phyloP scores from a whole-genome alignment of 2,329 filamentous ascomycete genomes.

The Aspergillus sergii region DNA sequence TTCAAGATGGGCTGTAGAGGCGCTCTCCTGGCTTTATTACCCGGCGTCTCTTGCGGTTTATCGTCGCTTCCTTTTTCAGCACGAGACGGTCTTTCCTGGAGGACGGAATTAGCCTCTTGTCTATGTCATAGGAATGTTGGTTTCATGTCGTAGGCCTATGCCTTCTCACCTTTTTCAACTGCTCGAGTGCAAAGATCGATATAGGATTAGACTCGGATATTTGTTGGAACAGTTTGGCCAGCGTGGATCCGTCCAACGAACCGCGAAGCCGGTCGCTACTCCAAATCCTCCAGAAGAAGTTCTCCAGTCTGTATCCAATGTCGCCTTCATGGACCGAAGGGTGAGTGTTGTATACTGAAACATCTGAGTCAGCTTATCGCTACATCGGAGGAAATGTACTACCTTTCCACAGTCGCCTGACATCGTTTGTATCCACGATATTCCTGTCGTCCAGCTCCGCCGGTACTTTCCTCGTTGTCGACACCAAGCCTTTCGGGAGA shows the following conservation, averaged over 20 bases:
- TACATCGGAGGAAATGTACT: constrained; percentile 18
- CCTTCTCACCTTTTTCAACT: constrained; percentile 17
- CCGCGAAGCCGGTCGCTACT: constrained; percentile 41
- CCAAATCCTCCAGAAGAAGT: constrained; percentile 58
- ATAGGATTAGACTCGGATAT: constrained; percentile 42
- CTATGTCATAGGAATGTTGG: not conserved
- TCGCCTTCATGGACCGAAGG: constrained; percentile 45
- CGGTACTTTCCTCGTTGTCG: constrained; percentile 40
- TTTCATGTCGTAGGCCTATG: too few relatives aligned
- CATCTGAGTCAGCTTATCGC: constrained; percentile 12
- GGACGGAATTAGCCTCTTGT: not conserved
- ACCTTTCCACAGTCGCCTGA: constrained; percentile 55
- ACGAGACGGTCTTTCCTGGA: not conserved
- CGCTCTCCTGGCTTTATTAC: constrained; percentile 5
- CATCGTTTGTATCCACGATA: constrained; percentile 44
- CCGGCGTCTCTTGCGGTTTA: constrained; percentile 2
- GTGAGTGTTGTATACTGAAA: constrained; percentile 50
- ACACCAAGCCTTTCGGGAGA: constrained; percentile 47
- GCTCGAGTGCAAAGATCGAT: constrained; percentile 18
- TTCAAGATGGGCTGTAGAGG: constrained; percentile 43
- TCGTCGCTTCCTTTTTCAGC: not conserved
- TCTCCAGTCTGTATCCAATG: constrained; percentile 49
- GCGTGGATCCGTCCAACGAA: constrained; percentile 40
- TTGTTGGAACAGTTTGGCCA: constrained; percentile 48
- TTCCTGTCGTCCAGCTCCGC: constrained; percentile 43